Evolutionary conservation across 495 filamentous ascomycete species (phyloP).

Genomic region (Aspergillus indologenus): DNA sequence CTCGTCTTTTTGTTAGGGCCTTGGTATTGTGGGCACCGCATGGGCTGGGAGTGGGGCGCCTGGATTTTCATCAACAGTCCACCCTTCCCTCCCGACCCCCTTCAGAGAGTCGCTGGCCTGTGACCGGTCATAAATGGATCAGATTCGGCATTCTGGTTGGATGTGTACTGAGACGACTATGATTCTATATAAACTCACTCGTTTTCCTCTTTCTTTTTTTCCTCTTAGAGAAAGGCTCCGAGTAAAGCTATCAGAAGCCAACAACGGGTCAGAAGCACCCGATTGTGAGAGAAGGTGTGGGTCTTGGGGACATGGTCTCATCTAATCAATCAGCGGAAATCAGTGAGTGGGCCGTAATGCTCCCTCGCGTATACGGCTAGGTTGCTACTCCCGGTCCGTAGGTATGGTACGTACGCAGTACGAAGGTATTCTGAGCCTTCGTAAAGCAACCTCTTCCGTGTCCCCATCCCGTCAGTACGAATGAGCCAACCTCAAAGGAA

Average conservation of each 20-base stretch:
- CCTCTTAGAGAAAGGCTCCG: not conserved
- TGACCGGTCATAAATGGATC: constrained; percentile 6
- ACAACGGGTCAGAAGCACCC: no score
- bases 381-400: no score
- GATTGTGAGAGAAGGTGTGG: no score
- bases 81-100: not conserved
- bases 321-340: not conserved
- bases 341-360: not conserved
- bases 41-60: constrained; percentile 1
- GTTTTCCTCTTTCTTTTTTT: no score
- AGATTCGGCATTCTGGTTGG: not conserved
- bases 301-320: not conserved
- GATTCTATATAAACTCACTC: no score
- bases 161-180: not conserved
- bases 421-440: no score
- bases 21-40: constrained; percentile 13
- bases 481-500: no score
- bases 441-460: no score
- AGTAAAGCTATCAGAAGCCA: constrained; percentile 6
- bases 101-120: constrained; percentile 10
- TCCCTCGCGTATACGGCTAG: not conserved
- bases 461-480: not conserved
- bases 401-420: no score
- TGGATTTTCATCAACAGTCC: constrained; percentile 16
- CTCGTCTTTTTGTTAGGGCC: constrained; percentile 1